Percentiles rank a stretch among this genome's conserved stretches.
phyloP scores from a whole-genome alignment of 768 basidiomycete species.

The Pleurotus platypus region DNA sequence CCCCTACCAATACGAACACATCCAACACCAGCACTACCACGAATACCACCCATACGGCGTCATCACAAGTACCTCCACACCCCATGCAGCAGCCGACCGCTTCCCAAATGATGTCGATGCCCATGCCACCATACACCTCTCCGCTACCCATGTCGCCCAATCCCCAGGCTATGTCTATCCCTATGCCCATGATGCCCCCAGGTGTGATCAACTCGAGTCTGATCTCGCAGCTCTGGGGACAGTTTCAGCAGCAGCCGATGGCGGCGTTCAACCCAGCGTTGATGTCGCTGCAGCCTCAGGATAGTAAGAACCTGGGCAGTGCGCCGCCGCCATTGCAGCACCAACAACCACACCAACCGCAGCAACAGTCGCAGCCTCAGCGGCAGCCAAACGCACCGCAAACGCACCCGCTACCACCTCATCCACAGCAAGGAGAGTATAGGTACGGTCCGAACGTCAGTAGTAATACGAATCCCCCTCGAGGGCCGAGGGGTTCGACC shows the following conservation, averaged over 20 bases:
- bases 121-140: not conserved
- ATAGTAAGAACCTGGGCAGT: too few species aligned
- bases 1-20: not conserved
- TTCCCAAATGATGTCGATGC: not conserved
- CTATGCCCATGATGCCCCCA: too few species aligned
- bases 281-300: too few species aligned
- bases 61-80: not conserved
- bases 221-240: not conserved
- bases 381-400: not conserved
- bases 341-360: not conserved
- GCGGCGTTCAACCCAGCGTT: too few species aligned
- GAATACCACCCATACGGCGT: not conserved
- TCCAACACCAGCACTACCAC: not conserved
- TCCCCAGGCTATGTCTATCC: too few species aligned
- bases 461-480: not conserved
- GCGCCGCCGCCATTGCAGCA: too few species aligned
- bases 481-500: not conserved
- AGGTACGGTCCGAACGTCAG: not conserved
- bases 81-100: not conserved
- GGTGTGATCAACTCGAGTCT: too few species aligned
- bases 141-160: not conserved
- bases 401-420: not conserved
- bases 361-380: not conserved
- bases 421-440: not conserved
- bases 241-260: not conserved